Percentiles rank a stretch among this genome's conserved stretches.
Conservation (phyloP, 257 asterid genomes). For the Linderniella brevidens region DNA sequence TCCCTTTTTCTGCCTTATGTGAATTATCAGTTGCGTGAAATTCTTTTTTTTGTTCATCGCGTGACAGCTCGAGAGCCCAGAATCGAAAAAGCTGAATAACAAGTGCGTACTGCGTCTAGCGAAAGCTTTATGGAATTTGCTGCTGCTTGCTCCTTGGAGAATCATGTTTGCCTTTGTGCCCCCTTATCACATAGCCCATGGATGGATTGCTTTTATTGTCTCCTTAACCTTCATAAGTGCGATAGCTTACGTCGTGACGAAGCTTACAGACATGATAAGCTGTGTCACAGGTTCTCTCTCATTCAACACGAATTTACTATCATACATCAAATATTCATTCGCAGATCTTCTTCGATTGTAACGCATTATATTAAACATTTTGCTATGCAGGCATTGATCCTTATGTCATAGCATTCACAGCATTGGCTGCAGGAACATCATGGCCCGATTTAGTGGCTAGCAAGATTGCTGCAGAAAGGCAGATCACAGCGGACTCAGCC, state of each 20-base stretch:
- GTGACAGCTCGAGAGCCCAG: slow-evolving; percentile 40
- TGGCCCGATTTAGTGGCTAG: slow-evolving; percentile 98
- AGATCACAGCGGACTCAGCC: slow-evolving; percentile 89
- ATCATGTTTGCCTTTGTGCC: slow-evolving; percentile 75
- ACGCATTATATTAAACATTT: not conserved
- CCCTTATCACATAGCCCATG: slow-evolving; percentile 83
- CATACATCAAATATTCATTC: too few relatives aligned
- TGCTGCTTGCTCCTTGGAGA: slow-evolving; percentile 71
- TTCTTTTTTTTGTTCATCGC: not conserved
- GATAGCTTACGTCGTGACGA: slow-evolving; percentile 72
- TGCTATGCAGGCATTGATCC: slow-evolving; percentile 50
- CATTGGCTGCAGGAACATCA: slow-evolving; percentile 84
- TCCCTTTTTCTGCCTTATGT: not conserved
- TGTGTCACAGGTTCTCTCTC: slow-evolving; percentile 55
- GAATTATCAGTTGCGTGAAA: too few relatives aligned
- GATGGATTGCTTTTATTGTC: slow-evolving; percentile 78
- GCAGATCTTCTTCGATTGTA: too few relatives aligned
- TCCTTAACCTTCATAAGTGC: slow-evolving; percentile 67
- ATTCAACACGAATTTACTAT: too few relatives aligned
- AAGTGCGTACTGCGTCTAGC: slow-evolving; percentile 21
- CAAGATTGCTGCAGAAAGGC: slow-evolving; percentile 95
- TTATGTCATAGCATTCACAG: slow-evolving; percentile 71
- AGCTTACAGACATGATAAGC: slow-evolving; percentile 71
- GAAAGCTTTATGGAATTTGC: slow-evolving; percentile 39
- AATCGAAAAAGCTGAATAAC: slow-evolving; percentile 31